phyloP scores from a whole-genome alignment of 139 green algal genomes.

The Volvox africanus region DNA sequence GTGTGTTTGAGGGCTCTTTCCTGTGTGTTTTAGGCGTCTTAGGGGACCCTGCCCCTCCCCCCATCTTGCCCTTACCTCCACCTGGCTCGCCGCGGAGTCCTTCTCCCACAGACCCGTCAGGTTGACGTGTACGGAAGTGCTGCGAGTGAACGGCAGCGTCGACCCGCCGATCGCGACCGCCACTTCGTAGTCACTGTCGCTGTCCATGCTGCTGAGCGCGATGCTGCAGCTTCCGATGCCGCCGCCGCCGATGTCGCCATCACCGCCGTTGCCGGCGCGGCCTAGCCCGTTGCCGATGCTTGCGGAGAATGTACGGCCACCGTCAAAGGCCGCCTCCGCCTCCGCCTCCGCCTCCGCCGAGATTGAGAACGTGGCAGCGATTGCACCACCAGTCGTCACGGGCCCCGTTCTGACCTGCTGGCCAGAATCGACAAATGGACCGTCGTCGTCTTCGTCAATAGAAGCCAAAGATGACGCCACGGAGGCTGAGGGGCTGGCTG shows the following conservation, averaged over 20 bases:
- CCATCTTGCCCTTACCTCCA: slow-evolving; percentile 21
- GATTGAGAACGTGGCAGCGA: neutral
- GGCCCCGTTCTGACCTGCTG: neutral
- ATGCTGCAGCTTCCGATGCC: neutral
- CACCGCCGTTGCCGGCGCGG: neutral
- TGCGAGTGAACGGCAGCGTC: neutral
- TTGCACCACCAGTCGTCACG: neutral
- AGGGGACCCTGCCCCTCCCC: too few species aligned
- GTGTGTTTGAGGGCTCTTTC: too few species aligned
- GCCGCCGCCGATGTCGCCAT: neutral
- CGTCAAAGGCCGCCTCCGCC: neutral
- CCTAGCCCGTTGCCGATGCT: neutral
- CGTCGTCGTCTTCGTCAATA: neutral
- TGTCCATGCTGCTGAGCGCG: neutral
- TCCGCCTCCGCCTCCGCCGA: neutral
- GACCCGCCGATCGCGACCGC: neutral
- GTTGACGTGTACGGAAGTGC: neutral
- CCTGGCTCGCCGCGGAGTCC: slow-evolving; percentile 25
- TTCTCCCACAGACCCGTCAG: slow-evolving; percentile 55
- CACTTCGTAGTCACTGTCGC: neutral
- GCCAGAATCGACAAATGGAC: too few species aligned
- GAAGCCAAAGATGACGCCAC: slow-evolving; percentile 4
- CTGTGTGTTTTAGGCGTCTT: too few species aligned
- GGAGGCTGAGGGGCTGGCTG: neutral
- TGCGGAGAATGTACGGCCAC: neutral